phyloP scores from a whole-genome alignment of 108 stramenopile species.

The Asterionellopsis glacialis region DNA sequence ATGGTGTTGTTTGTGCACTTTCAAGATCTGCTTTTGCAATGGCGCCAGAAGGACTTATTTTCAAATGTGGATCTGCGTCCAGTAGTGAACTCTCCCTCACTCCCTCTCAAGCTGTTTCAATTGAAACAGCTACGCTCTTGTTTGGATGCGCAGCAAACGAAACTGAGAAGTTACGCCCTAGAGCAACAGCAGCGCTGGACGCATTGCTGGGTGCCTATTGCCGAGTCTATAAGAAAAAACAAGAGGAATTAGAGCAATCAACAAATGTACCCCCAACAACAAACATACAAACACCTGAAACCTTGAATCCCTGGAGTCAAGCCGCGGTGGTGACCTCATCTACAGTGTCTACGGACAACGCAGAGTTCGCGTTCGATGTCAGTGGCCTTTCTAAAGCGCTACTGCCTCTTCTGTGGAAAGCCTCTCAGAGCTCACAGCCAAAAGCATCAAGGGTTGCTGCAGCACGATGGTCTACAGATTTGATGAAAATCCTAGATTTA shows the following conservation, averaged over 20 bases:
- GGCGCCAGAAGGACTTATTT: not conserved
- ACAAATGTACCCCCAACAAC: not conserved
- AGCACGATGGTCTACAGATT: slow-evolving; percentile 66
- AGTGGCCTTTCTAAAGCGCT: slow-evolving; percentile 22
- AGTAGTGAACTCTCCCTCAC: not conserved
- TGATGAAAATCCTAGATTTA: slow-evolving; percentile 43
- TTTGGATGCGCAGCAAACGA: slow-evolving; percentile 74
- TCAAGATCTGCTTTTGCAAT: slow-evolving; percentile 40
- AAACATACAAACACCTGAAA: slow-evolving; percentile 48
- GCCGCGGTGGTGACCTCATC: not conserved
- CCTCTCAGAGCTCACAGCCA: slow-evolving; percentile 46
- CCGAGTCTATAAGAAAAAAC: slow-evolving; percentile 24
- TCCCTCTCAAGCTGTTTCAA: slow-evolving; percentile 4
- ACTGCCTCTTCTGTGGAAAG: slow-evolving; percentile 62
- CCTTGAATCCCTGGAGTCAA: slow-evolving; percentile 3
- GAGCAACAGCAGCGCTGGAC: slow-evolving; percentile 72
- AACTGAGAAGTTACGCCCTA: slow-evolving; percentile 54
- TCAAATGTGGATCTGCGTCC: slow-evolving; percentile 18
- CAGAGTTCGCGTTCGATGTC: not conserved
- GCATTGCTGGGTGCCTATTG: slow-evolving; percentile 57
- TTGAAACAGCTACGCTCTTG: slow-evolving; percentile 51
- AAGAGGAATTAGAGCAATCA: slow-evolving; percentile 6
- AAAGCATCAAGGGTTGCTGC: slow-evolving; percentile 73
- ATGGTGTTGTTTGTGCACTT: slow-evolving; percentile 59
- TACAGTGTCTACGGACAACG: slow-evolving; percentile 1